Base-by-base conservation (phyloP, 345 rosid species). In the Rhizophora apiculata region DNA sequence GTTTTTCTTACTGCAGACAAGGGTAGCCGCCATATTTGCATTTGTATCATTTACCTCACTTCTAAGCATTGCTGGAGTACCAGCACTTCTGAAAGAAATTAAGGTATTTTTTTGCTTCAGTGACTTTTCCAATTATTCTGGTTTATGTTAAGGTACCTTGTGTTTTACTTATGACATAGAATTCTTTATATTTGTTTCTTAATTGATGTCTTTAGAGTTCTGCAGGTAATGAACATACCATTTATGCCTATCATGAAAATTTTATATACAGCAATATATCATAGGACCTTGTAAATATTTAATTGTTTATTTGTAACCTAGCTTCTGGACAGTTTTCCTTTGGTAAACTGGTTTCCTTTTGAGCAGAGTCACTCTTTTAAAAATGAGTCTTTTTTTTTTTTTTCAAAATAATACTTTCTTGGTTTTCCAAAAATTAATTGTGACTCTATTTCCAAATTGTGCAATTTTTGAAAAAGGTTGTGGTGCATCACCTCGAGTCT, bases 21-120 rank as follows among this genome's bases (percentile, higher is more conserved):
- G 97, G 80, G 98, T 92, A 64, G 85, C 96, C 8, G 96, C 98
- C 3, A 76, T 95, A 54, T 95, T 95, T 79, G 86, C 82, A 8
- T 92, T 92, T 64, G 77, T 92, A 60, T 95, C 99, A 56, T 95
- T 92, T 81, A 83, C 97, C 64, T 87, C 94, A 11, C 94, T 95
- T 68, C 84, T 92, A 79, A 86, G 96, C 72, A 85, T 92, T 11
- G 89, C 93, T 60, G 98, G 98, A 63, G 84, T 86, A 71, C 89
- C 96, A 59, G 81, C 94, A 27, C 87, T 86, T 63, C 64, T 79
- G 74, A 87, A 85, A 83, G 99, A 95, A 80, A 83, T 95, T 72
- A 84, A 85, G 94, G 99, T 95, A 82, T 68, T 29, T 2, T 56
- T 4, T 36, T 60, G 10, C 54, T 56, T 56, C 2, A 24, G 29